Evolutionary conservation across 1,284 basidiomycete genomes (phyloP).

Genomic region (Xerocomus cyaneibrunnescens): DNA sequence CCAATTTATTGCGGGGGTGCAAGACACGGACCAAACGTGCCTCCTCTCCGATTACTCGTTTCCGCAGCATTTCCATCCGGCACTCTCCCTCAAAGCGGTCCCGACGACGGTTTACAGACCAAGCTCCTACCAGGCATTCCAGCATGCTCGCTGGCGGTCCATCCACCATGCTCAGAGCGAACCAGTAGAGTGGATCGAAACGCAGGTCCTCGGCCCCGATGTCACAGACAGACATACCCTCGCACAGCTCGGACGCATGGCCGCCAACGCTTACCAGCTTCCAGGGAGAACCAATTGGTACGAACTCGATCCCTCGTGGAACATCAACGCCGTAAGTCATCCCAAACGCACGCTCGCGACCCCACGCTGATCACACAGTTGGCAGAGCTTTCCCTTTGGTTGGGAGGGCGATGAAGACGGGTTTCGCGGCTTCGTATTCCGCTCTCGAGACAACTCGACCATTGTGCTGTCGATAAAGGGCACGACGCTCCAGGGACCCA

Average conservation of each 20-base stretch:
- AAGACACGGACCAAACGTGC: slow-evolving; percentile 3
- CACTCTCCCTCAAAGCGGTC: slow-evolving; percentile 44
- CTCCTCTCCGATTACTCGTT: slow-evolving; percentile 9
- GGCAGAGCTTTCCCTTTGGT: slow-evolving; percentile 84
- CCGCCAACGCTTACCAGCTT: slow-evolving; percentile 84
- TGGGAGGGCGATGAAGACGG: slow-evolving; percentile 84
- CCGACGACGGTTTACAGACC: slow-evolving; percentile 64
- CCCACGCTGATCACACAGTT: slow-evolving; percentile 3
- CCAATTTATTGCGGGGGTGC: slow-evolving; percentile 6
- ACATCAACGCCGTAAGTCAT: slow-evolving; percentile 52
- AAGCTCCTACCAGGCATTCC: slow-evolving; percentile 48
- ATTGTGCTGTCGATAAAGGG: slow-evolving; percentile 94
- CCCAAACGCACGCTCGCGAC: background rate
- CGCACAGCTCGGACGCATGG: slow-evolving; percentile 85
- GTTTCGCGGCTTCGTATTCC: slow-evolving; percentile 90
- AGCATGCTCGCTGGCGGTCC: slow-evolving; percentile 54
- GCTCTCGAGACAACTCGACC: slow-evolving; percentile 77
- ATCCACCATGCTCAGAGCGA: slow-evolving; percentile 49
- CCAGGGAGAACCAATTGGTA: slow-evolving; percentile 78
- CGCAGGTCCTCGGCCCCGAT: slow-evolving; percentile 63
- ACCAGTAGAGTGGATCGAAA: slow-evolving; percentile 55
- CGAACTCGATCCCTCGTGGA: slow-evolving; percentile 75
- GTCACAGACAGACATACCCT: slow-evolving; percentile 81
- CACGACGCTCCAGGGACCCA: slow-evolving; percentile 81
- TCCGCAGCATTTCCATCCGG: slow-evolving; percentile 12